phyloP scores from a whole-genome alignment of 257 asterid genomes.

The Solanum tacnaense region DNA sequence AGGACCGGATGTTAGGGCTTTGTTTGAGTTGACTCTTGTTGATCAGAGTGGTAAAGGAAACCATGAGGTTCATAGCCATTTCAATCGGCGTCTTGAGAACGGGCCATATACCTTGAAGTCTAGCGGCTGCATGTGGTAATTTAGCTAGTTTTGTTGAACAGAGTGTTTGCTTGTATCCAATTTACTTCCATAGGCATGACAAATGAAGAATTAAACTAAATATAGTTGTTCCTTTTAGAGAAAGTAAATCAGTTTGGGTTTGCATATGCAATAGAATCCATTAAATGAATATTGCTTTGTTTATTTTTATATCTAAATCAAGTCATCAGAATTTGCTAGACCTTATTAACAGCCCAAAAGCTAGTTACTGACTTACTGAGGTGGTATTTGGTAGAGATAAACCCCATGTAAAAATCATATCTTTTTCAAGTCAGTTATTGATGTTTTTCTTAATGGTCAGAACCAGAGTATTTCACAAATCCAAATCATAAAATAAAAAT shows the following conservation, averaged over 20 bases:
- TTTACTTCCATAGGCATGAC: not conserved
- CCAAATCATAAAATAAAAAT: not conserved
- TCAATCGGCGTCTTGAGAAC: constrained; percentile 75
- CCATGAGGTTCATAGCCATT: constrained; percentile 85
- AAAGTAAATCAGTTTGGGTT: not conserved
- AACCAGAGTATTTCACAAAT: not conserved
- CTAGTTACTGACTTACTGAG: not conserved
- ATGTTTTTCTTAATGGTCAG: not conserved
- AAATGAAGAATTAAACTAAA: not conserved
- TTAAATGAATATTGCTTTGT: not conserved
- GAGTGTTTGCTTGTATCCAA: not conserved
- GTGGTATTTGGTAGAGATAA: not conserved
- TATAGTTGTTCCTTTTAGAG: not conserved
- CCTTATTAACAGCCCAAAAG: not conserved
- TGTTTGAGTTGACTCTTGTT: constrained; percentile 72
- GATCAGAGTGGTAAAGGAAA: constrained; percentile 93
- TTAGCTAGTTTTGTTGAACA: not conserved
- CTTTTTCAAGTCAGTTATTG: not conserved
- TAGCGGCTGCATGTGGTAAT: constrained; percentile 84
- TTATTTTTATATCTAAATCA: not conserved
- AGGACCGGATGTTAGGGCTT: constrained; percentile 76
- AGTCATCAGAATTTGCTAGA: not conserved
- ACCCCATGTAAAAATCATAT: not conserved
- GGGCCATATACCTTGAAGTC: constrained; percentile 75
- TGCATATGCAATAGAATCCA: not conserved